Conservation (phyloP, 805 yeast genomes). For the Hyphopichia homilentoma region DNA sequence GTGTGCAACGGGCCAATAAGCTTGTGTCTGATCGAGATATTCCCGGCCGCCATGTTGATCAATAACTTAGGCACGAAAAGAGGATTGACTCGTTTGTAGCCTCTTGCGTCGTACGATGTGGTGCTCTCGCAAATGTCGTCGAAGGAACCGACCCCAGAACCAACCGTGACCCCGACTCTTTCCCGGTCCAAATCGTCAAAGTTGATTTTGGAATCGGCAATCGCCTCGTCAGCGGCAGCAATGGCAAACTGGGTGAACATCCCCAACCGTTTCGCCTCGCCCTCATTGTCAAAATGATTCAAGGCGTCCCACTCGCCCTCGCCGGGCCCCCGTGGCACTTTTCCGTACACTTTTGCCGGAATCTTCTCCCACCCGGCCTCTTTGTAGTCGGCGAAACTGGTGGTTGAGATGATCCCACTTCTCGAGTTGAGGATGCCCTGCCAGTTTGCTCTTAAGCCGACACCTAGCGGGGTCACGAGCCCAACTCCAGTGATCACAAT, state of each 20-base stretch:
- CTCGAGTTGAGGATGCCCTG: conserved; percentile 43
- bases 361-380: conserved; percentile 47
- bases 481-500: conserved; percentile 95
- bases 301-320: conserved; percentile 51
- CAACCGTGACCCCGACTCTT: conserved; percentile 74
- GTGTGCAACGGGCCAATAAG: conserved; percentile 84
- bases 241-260: conserved; percentile 74
- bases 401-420: conserved; percentile 60
- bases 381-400: conserved; percentile 33
- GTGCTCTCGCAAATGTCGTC: conserved; percentile 61
- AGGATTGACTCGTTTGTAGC: conserved; percentile 74
- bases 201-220: conserved; percentile 53
- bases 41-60: conserved; percentile 93
- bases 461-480: conserved; percentile 80
- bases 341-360: conserved; percentile 75
- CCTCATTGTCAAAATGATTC: conserved; percentile 43
- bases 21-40: conserved; percentile 74
- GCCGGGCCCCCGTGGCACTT: conserved; percentile 52
- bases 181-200: conserved; percentile 33
- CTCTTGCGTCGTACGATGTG: conserved; percentile 41
- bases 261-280: conserved; percentile 61
- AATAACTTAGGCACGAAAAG: conserved; percentile 79
- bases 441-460: conserved; percentile 59
- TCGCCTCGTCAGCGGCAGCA: conserved; percentile 73
- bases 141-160: conserved; percentile 90